phyloP scores from a whole-genome alignment of 768 basidiomycete species.

The Neoboletus subvelutipes region DNA sequence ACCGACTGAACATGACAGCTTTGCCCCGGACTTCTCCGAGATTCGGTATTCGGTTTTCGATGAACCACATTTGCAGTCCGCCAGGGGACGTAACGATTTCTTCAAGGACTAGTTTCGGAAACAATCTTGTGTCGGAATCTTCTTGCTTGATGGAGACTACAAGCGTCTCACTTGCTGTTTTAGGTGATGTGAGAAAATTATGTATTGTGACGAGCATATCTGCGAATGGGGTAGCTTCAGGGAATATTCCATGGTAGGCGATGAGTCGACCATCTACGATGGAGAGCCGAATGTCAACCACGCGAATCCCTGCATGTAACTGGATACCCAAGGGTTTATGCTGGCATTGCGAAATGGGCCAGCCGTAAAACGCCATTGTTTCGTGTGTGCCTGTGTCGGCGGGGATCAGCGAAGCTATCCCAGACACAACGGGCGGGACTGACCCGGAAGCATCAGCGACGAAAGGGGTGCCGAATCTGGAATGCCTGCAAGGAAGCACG shows the following conservation, averaged over 20 bases:
- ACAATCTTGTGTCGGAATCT: conserved; percentile 52
- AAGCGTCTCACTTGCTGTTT: conserved; percentile 66
- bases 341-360: conserved; percentile 89
- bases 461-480: conserved; percentile 70
- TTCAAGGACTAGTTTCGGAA: conserved; percentile 64
- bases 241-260: conserved; percentile 78
- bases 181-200: conserved; percentile 58
- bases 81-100: conserved; percentile 59
- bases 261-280: conserved; percentile 62
- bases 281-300: conserved; percentile 79
- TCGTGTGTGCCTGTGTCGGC: conserved; percentile 10
- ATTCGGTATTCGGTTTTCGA: conserved; percentile 76
- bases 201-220: conserved; percentile 61
- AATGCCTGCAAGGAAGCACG: conserved; percentile 58
- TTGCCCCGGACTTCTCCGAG: conserved; percentile 87
- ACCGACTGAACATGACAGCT: conserved; percentile 82
- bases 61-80: conserved; percentile 67
- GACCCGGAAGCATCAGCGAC: conserved; percentile 76
- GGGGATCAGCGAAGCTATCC: background rate
- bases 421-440: conserved; percentile 38
- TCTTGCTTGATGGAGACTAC: conserved; percentile 92
- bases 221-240: conserved; percentile 66
- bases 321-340: conserved; percentile 61
- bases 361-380: conserved; percentile 76
- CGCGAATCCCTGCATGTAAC: conserved; percentile 73